phyloP scores from a whole-genome alignment of 2,329 filamentous ascomycete species.

The Colletotrichum incanum region DNA sequence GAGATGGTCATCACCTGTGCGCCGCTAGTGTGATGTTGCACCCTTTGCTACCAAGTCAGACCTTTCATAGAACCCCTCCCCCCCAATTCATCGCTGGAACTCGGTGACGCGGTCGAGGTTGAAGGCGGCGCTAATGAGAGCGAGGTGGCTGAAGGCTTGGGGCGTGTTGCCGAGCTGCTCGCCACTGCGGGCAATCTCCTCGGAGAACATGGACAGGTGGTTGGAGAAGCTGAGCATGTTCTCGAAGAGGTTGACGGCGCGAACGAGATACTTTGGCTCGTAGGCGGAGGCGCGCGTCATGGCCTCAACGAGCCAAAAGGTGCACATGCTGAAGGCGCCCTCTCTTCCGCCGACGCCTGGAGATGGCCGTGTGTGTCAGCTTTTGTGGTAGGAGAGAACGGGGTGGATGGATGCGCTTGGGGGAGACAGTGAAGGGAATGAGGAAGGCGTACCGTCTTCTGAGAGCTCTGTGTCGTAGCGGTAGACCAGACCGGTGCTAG shows the following conservation, averaged over 20 bases:
- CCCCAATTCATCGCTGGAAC: conserved; percentile 40
- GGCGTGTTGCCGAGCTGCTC: conserved; percentile 87
- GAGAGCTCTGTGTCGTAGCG: conserved; percentile 79
- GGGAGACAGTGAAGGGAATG: background rate
- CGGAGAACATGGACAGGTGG: conserved; percentile 83
- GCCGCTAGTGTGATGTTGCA: background rate
- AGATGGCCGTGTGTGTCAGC: background rate
- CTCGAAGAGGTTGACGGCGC: conserved; percentile 80
- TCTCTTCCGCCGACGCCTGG: conserved; percentile 81
- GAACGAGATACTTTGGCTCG: conserved; percentile 74
- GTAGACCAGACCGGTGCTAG: conserved; percentile 82
- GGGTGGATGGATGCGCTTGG: background rate
- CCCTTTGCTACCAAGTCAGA: background rate
- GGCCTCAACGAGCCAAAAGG: conserved; percentile 87
- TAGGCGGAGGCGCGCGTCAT: conserved; percentile 78
- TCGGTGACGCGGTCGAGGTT: conserved; percentile 74
- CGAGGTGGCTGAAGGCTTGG: conserved; percentile 84
- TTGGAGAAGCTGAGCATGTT: conserved; percentile 85
- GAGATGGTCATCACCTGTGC: background rate
- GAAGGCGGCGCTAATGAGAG: conserved; percentile 83
- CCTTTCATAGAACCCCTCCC: background rate
- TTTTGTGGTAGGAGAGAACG: background rate
- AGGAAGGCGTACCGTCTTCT: conserved; percentile 73
- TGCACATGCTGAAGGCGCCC: conserved; percentile 86
- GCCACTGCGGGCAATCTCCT: conserved; percentile 82